Conservation (phyloP, 1,284 basidiomycete species). For the Tylopilus sp. region DNA sequence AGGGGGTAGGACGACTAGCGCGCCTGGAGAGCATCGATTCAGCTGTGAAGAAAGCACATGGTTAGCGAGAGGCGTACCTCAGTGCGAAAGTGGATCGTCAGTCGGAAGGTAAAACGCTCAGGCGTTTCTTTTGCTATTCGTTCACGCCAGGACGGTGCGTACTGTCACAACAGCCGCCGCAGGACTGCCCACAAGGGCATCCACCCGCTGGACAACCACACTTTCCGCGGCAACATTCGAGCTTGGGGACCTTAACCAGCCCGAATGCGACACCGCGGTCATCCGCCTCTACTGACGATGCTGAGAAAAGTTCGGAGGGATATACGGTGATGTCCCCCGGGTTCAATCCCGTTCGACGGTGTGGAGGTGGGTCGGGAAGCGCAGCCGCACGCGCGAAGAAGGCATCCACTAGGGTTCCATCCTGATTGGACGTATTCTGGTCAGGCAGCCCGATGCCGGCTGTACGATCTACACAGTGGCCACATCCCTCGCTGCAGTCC, state of each 20-base stretch:
- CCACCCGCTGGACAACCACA: constrained; percentile 42
- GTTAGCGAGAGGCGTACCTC: background rate
- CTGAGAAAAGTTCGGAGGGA: constrained; percentile 36
- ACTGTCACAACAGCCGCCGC: constrained; percentile 11
- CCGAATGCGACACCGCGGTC: constrained; percentile 43
- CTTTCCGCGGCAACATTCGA: constrained; percentile 60
- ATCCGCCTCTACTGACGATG: constrained; percentile 26
- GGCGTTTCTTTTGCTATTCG: background rate
- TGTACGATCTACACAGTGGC: constrained; percentile 57
- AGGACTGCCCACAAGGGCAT: constrained; percentile 23
- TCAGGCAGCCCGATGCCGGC: constrained; percentile 43
- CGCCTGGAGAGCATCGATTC: background rate
- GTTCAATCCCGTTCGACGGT: constrained; percentile 44
- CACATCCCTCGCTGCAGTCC: constrained; percentile 60
- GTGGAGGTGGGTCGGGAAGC: constrained; percentile 50
- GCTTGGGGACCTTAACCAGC: constrained; percentile 55
- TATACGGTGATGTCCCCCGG: constrained; percentile 50
- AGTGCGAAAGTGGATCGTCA: background rate
- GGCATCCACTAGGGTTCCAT: constrained; percentile 46
- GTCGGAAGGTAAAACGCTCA: background rate
- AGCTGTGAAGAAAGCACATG: background rate
- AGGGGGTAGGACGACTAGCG: background rate
- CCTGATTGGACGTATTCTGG: constrained; percentile 13
- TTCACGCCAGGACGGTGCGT: background rate
- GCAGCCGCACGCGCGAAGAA: constrained; percentile 64